A percentile compares a stretch with the other conserved stretches of the same genome.
phyloP scores from a whole-genome alignment of 352 stramenopile species.

The Pythium aquatile region DNA sequence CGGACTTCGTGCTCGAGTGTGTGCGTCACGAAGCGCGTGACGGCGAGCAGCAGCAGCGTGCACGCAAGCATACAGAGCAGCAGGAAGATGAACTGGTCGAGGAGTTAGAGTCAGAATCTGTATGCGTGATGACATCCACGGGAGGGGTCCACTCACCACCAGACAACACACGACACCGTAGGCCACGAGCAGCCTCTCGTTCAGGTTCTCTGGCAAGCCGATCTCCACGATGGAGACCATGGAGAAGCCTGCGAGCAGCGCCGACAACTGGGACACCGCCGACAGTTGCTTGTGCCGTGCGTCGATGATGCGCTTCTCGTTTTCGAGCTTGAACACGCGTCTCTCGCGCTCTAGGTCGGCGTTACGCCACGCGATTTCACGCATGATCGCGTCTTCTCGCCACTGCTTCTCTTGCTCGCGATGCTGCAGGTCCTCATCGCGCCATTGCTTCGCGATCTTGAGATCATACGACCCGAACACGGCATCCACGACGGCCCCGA shows the following conservation, averaged over 20 bases:
- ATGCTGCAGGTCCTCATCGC: conserved; percentile 71
- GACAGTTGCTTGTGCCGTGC: conserved; percentile 63
- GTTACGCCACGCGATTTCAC: conserved; percentile 64
- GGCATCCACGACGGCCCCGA: conserved; percentile 65
- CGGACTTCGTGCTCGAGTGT: conserved; percentile 72
- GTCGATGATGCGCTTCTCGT: conserved; percentile 77
- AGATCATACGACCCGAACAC: conserved; percentile 85
- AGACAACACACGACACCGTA: conserved; percentile 59
- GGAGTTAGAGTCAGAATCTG: background rate
- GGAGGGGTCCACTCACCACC: conserved; percentile 33
- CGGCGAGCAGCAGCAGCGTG: conserved; percentile 64
- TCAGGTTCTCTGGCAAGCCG: conserved; percentile 44
- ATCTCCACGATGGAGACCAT: conserved; percentile 79
- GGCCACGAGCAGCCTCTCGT: conserved; percentile 46
- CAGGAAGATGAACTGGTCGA: conserved; percentile 68
- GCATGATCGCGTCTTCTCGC: conserved; percentile 68
- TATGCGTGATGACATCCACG: no score
- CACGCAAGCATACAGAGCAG: conserved; percentile 69
- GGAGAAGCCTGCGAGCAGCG: conserved; percentile 67
- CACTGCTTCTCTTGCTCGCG: conserved; percentile 81
- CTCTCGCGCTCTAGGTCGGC: conserved; percentile 70
- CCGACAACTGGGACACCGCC: conserved; percentile 58
- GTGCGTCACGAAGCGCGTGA: conserved; percentile 77
- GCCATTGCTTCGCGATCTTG: conserved; percentile 85
- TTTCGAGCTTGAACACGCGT: conserved; percentile 72